Percentiles rank a stretch among this genome's conserved stretches.
Evolutionary conservation across 2,329 filamentous ascomycete species (phyloP).

Genomic region (Pseudocercospora eumusae): DNA sequence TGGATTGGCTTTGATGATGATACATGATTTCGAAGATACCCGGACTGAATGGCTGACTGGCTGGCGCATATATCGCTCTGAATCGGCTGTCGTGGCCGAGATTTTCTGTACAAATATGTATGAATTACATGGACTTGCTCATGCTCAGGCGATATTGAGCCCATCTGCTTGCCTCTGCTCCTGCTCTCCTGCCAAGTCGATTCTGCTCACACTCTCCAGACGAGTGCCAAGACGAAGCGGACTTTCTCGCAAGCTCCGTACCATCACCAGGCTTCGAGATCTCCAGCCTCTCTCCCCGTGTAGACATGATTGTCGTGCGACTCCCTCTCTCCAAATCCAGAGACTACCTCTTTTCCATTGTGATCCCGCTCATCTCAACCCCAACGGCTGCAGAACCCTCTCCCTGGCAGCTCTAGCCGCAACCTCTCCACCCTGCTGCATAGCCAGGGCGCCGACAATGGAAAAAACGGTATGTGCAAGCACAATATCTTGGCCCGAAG

Average conservation of each 20-base stretch:
- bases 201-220: not conserved
- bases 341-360: too few relatives aligned
- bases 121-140: constrained; percentile 5
- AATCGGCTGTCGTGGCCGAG: not conserved
- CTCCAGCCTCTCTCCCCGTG: too few relatives aligned
- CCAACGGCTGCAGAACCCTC: constrained; percentile 63
- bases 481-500: constrained; percentile 74
- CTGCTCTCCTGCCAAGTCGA: not conserved
- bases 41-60: not conserved
- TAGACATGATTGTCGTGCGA: not conserved
- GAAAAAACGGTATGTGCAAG: constrained; percentile 78
- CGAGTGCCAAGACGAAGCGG: too few relatives aligned
- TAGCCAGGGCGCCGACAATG: constrained; percentile 82
- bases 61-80: not conserved
- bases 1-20: not conserved
- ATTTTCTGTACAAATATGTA: constrained; percentile 14
- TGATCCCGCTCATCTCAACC: constrained; percentile 55
- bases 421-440: constrained; percentile 79
- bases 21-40: constrained; percentile 3
- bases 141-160: not conserved
- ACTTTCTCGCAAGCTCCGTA: not conserved
- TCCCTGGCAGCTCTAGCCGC: constrained; percentile 75
- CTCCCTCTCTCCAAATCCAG: not conserved
- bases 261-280: too few relatives aligned
- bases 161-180: not conserved